Conservation (phyloP, 495 filamentous ascomycete genomes). For the Stereocaulon alpinum region DNA sequence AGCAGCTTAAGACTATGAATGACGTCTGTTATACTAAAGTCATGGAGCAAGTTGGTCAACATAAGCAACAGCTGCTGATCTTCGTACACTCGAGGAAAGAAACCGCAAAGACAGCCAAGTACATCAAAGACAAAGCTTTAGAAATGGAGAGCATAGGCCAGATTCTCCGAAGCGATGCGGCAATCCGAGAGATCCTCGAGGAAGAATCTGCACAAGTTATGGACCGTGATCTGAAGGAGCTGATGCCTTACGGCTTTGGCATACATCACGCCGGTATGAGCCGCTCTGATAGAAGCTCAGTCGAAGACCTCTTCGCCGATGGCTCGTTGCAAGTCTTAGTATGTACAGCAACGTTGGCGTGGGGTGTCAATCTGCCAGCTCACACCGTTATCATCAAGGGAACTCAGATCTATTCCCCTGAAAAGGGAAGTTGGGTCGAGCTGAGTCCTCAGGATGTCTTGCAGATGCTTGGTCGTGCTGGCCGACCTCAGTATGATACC, state of each 20-base stretch:
- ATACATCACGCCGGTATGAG: slow-evolving; percentile 98
- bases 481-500: slow-evolving; percentile 92
- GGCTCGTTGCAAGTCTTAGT: slow-evolving; percentile 91
- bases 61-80: slow-evolving; percentile 93
- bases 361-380: slow-evolving; percentile 91
- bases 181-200: slow-evolving; percentile 75
- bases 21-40: slow-evolving; percentile 98
- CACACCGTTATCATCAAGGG: slow-evolving; percentile 97
- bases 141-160: slow-evolving; percentile 95
- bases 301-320: slow-evolving; percentile 87
- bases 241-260: slow-evolving; percentile 91
- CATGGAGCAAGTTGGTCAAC: slow-evolving; percentile 85
- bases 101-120: slow-evolving; percentile 92
- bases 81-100: slow-evolving; percentile 98
- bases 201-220: slow-evolving; percentile 75
- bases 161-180: slow-evolving; percentile 87
- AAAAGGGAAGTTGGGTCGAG: slow-evolving; percentile 98
- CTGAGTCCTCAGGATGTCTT: slow-evolving; percentile 94
- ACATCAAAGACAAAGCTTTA: slow-evolving; percentile 88
- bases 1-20: slow-evolving; percentile 98
- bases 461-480: slow-evolving; percentile 97
- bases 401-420: slow-evolving; percentile 94
- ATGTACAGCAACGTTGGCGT: slow-evolving; percentile 90
- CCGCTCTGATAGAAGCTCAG: slow-evolving; percentile 81
- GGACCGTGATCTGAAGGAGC: slow-evolving; percentile 84